Evolutionary conservation across 164 flowering plant species (phyloP), one percentile per base, ranked within the genome.

Genomic region (Dillenia suffruticosa): DNA sequence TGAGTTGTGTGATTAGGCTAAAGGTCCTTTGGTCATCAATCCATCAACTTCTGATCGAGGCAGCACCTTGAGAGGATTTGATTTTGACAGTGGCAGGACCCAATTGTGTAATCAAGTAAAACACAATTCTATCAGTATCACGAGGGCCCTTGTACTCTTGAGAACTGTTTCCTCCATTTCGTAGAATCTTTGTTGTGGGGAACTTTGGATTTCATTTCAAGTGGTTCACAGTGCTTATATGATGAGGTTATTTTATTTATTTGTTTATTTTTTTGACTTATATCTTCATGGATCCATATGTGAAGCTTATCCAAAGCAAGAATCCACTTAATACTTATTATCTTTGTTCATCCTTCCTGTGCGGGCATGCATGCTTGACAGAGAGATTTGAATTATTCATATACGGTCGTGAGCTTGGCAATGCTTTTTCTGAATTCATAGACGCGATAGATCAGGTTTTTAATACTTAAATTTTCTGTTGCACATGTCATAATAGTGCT

Each of bases 371-470:
- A 65, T 95, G 98, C 59, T 79, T 94, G 78, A 94, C 98, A 49
- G 98, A 90, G 75, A 78, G 97, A 78, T 1, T 24, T 77, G 98
- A 94, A 73, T 87, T 94, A 49, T 93, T 89, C 74, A 76, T 90
- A 47, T 94, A 87, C 71, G 97, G 98, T 51, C 91, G 98, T 62
- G 98, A 94, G 72, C 78, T 94, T 63, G 96, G 91, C 44, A 93
- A 89, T 79, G 97, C 97, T 46, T 90, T n/a, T 75, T 93, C 98
- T 49, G 98, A 93, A 69, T 73, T 93, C 74, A 93, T 97, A 40
- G 98, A 93, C 82, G 96, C 97, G 48, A n/a, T 87, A 72, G 98
- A 94, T 73, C 97, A 90, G 95, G 97, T 94, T 76, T 55, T 19
- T 17, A 2, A 8, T 0, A 5, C 50, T 49, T 49, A 26, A 12